Conservation (phyloP, 163 green algal genomes). For the Coccomyxa subellipsoidea region DNA sequence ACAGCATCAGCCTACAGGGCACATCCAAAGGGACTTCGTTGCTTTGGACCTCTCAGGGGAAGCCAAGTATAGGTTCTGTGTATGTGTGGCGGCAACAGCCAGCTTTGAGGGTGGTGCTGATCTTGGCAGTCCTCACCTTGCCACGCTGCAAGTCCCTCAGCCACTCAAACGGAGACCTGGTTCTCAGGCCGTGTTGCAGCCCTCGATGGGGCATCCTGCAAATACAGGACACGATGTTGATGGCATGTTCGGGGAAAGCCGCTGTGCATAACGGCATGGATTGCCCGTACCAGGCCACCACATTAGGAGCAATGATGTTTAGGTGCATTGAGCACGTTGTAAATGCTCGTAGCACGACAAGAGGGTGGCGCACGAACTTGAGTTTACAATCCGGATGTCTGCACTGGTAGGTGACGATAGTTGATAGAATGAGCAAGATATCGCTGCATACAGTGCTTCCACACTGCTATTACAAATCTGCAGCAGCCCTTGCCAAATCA, state of each 20-base stretch:
- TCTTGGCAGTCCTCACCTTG: slow-evolving; percentile 39
- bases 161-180: slow-evolving; percentile 30
- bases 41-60: background rate
- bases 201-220: background rate
- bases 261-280: background rate
- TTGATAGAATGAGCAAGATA: too few relatives aligned
- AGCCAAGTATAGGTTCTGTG: background rate
- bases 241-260: background rate
- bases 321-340: background rate
- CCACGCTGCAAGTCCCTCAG: slow-evolving; percentile 58
- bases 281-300: background rate
- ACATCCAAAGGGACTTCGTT: too few relatives aligned
- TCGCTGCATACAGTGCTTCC: too few relatives aligned
- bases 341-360: background rate
- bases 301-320: background rate
- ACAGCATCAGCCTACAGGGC: slow-evolving; percentile 37
- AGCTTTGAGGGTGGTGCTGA: background rate
- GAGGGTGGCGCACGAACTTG: background rate
- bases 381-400: background rate
- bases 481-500: too few relatives aligned
- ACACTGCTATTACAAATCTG: too few relatives aligned
- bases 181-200: background rate
- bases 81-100: background rate
- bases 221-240: background rate
- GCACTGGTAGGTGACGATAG: too few relatives aligned